A percentile compares a stretch with the other conserved stretches of the same genome.
Evolutionary conservation across 2,329 filamentous ascomycete species (phyloP).

Genomic region (Diplodia sapinea): DNA sequence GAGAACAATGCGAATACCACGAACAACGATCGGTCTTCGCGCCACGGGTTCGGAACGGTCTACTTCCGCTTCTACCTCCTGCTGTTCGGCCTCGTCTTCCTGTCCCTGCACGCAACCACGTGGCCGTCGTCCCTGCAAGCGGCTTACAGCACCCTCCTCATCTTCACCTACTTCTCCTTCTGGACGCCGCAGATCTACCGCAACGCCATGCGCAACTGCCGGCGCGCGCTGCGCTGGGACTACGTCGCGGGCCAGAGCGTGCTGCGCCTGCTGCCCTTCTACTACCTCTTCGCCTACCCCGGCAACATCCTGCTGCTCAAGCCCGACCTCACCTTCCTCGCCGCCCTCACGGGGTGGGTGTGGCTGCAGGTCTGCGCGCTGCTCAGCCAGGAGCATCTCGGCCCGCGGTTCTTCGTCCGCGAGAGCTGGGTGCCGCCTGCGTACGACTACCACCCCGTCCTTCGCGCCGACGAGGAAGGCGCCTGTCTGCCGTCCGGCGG

Average conservation of each 20-base stretch:
- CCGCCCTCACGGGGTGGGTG: conserved; percentile 74
- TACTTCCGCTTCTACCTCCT: conserved; percentile 68
- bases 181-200: conserved; percentile 93
- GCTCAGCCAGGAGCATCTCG: conserved; percentile 81
- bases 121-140: conserved; percentile 61
- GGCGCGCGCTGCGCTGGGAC: conserved; percentile 87
- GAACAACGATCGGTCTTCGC: conserved; percentile 54
- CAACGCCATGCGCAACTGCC: conserved; percentile 88
- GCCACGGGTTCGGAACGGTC: conserved; percentile 52
- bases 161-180: conserved; percentile 81
- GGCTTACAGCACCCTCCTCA: conserved; percentile 66
- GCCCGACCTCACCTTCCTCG: conserved; percentile 69
- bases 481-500: conserved; percentile 76
- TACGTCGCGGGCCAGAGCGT: conserved; percentile 85
- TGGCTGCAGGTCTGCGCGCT: conserved; percentile 84
- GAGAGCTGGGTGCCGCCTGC: conserved; percentile 70
- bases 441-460: conserved; percentile 93
- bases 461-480: conserved; percentile 83
- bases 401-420: conserved; percentile 84
- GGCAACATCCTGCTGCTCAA: conserved; percentile 83
- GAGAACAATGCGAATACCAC: conserved; percentile 41
- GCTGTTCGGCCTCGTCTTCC: conserved; percentile 62
- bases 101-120: conserved; percentile 64
- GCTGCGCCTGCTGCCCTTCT: conserved; percentile 77
- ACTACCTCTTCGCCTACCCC: conserved; percentile 80